Percentiles rank a stretch among this genome's conserved stretches.
Evolutionary conservation across 441 rosid species (phyloP).

Genomic region (Kokia cookei): DNA sequence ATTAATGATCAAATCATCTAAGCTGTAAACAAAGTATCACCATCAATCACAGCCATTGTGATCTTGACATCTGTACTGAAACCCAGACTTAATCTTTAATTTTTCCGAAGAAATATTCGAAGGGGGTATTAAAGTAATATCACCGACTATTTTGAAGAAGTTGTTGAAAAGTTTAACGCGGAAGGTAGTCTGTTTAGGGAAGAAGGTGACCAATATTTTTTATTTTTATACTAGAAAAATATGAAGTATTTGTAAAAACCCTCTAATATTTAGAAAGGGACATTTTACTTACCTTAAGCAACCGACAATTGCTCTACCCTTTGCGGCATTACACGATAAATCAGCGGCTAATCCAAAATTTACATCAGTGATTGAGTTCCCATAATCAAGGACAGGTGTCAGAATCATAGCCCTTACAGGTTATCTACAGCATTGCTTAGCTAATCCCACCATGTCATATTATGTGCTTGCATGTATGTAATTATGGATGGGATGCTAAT

Average conservation of each 20-base stretch:
- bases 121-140: slow-evolving; percentile 10
- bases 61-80: slow-evolving; percentile 2
- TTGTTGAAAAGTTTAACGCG: slow-evolving; percentile 25
- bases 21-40: background rate
- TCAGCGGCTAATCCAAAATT: background rate
- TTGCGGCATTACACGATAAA: background rate
- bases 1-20: background rate
- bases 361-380: background rate
- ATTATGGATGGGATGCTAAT: background rate
- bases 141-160: slow-evolving; percentile 13
- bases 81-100: background rate
- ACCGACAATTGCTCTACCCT: slow-evolving; percentile 12
- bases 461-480: background rate
- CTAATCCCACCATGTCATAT: slow-evolving; percentile 1
- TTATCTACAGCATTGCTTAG: background rate
- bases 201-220: background rate
- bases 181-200: slow-evolving; percentile 15
- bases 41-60: background rate
- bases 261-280: slow-evolving; percentile 1
- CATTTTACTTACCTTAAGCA: slow-evolving; percentile 12
- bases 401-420: background rate
- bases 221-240: background rate
- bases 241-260: background rate
- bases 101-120: background rate
- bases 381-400: slow-evolving; percentile 2